A percentile compares a stretch with the other conserved stretches of the same genome.
phyloP scores from a whole-genome alignment of 1,284 basidiomycete species.

The Microbotryum saponariae region DNA sequence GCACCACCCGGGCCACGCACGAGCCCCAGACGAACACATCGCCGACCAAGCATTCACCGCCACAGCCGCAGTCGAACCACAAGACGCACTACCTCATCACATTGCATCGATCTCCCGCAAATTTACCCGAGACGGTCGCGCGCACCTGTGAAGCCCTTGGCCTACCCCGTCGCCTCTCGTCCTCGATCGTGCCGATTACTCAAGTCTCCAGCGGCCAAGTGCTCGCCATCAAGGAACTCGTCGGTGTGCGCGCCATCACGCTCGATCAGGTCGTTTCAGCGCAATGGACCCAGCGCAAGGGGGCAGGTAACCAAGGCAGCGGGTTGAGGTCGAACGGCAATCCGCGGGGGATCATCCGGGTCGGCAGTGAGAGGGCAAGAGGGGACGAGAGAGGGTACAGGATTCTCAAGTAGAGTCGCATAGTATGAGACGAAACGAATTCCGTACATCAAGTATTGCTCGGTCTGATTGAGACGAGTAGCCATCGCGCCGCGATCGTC shows the following conservation, averaged over 20 bases:
- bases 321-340: slow-evolving; percentile 13
- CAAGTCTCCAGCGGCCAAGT: slow-evolving; percentile 18
- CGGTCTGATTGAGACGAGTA: too few species aligned
- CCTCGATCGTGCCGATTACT: slow-evolving; percentile 26
- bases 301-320: slow-evolving; percentile 19
- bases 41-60: background rate
- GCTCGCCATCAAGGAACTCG: slow-evolving; percentile 25
- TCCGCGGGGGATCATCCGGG: slow-evolving; percentile 15
- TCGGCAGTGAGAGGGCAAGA: slow-evolving; percentile 27
- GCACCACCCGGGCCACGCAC: too few species aligned
- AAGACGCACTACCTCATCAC: slow-evolving; percentile 30
- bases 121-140: slow-evolving; percentile 9
- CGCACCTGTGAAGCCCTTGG: slow-evolving; percentile 19
- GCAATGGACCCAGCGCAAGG: slow-evolving; percentile 18
- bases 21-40: too few species aligned
- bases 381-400: slow-evolving; percentile 31
- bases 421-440: too few species aligned
- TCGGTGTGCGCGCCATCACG: slow-evolving; percentile 11
- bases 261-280: background rate
- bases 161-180: slow-evolving; percentile 25
- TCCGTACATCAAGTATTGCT: too few species aligned
- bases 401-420: background rate
- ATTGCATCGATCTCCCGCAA: slow-evolving; percentile 24
- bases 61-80: background rate
- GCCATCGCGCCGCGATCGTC: too few species aligned